Percentiles rank a stretch among this genome's conserved stretches.
Conservation (phyloP, 495 filamentous ascomycete genomes). For the Penicillium bovifimosum region DNA sequence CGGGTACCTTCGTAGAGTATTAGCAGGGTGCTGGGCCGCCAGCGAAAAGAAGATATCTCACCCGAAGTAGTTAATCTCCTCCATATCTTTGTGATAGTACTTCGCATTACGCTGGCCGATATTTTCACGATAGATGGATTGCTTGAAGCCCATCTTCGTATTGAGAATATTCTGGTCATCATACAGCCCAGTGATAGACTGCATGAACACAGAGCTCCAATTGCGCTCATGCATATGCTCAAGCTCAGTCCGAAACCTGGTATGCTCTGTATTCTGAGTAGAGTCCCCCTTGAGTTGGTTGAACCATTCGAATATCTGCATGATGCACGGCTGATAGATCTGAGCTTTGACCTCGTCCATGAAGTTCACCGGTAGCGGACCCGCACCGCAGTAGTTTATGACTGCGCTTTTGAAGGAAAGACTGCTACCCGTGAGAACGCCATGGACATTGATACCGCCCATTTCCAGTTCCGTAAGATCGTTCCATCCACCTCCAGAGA, state of each 20-base stretch:
- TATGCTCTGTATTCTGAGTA: neutral
- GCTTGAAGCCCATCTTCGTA: constrained; percentile 32
- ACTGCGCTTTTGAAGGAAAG: constrained; percentile 37
- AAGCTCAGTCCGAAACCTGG: neutral
- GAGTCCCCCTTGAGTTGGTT: constrained; percentile 26
- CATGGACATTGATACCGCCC: constrained; percentile 36
- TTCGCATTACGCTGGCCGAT: constrained; percentile 22
- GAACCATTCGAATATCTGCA: constrained; percentile 35
- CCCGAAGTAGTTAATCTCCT: constrained; percentile 40
- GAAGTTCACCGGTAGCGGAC: constrained; percentile 36
- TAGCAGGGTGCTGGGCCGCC: neutral
- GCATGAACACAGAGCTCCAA: constrained; percentile 37
- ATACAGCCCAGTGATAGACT: constrained; percentile 36
- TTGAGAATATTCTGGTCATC: constrained; percentile 32
- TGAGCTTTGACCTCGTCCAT: constrained; percentile 30
- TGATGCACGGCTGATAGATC: constrained; percentile 40
- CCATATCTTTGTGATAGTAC: constrained; percentile 24
- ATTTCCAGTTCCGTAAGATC: constrained; percentile 9
- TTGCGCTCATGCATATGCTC: constrained; percentile 11
- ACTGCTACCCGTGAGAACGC: constrained; percentile 30
- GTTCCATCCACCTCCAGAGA: constrained; percentile 1
- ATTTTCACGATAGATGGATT: constrained; percentile 25
- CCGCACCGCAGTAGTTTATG: constrained; percentile 36
- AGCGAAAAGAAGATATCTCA: constrained; percentile 5
- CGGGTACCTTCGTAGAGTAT: constrained; percentile 6